Evolutionary conservation across 305 asterid species (phyloP).

Genomic region (Solanum aculeatissimum): DNA sequence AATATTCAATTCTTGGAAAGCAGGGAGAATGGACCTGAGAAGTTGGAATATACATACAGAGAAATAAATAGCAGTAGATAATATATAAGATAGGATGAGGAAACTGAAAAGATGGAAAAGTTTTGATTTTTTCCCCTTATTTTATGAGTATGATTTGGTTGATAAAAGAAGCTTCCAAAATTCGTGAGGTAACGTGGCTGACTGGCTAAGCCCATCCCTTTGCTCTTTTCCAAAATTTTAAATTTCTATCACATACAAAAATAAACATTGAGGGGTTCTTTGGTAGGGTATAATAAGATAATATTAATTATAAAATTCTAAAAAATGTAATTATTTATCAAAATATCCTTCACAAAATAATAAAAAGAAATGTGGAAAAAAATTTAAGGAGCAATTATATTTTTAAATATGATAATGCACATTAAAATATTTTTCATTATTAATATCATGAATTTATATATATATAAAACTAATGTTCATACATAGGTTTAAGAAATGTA

Average conservation of each 20-base stretch:
- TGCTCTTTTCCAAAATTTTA: not conserved
- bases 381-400: too few relatives aligned
- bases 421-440: too few relatives aligned
- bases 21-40: not conserved
- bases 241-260: not conserved
- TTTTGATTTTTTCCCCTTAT: not conserved
- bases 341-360: too few relatives aligned
- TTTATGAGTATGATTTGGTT: not conserved
- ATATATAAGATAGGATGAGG: not conserved
- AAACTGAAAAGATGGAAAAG: not conserved
- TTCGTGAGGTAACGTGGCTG: slow-evolving; percentile 13
- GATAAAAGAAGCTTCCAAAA: slow-evolving; percentile 3
- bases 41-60: not conserved
- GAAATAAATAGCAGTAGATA: not conserved
- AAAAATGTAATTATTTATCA: too few relatives aligned
- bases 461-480: too few relatives aligned
- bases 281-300: too few relatives aligned
- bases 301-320: too few relatives aligned
- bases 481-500: too few relatives aligned
- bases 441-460: too few relatives aligned
- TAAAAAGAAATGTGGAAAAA: too few relatives aligned
- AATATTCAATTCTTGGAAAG: not conserved
- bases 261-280: too few relatives aligned
- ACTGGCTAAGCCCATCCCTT: slow-evolving; percentile 7
- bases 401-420: too few relatives aligned